Percentiles rank a stretch among this genome's conserved stretches.
Evolutionary conservation across 2,329 filamentous ascomycete species (phyloP).

Genomic region (Aspergillus sp.): DNA sequence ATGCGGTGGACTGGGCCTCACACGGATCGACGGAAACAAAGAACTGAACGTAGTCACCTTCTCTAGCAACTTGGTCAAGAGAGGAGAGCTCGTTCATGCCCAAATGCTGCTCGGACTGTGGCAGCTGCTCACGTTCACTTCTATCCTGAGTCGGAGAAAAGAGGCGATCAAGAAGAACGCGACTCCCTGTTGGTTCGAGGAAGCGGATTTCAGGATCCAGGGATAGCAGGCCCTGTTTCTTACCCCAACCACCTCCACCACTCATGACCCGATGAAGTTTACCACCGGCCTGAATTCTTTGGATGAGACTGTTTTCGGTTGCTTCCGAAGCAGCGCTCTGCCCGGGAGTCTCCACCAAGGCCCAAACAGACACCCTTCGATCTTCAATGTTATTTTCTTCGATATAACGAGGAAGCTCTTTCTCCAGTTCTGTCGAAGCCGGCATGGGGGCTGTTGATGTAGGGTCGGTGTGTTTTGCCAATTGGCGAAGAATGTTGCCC

Average conservation of each 20-base stretch:
- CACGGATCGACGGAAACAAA: conserved; percentile 34
- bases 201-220: conserved; percentile 40
- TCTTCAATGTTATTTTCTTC: conserved; percentile 35
- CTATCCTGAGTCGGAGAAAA: conserved; percentile 15
- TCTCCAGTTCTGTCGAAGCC: conserved; percentile 42
- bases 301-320: conserved; percentile 21
- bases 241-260: conserved; percentile 45
- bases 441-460: conserved; percentile 31
- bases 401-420: conserved; percentile 39
- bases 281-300: conserved; percentile 30
- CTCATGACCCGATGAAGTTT: conserved; percentile 43
- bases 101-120: conserved; percentile 20
- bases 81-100: conserved; percentile 32
- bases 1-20: not conserved
- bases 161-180: conserved; percentile 21
- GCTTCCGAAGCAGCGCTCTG: conserved; percentile 9
- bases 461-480: conserved; percentile 31
- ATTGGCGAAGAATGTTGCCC: conserved; percentile 42
- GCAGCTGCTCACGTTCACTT: conserved; percentile 12
- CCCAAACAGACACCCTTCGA: conserved; percentile 41
- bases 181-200: conserved; percentile 11
- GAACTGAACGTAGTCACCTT: conserved; percentile 41
- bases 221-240: conserved; percentile 43
- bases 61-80: conserved; percentile 37
- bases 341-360: conserved; percentile 33